Evolutionary conservation across 768 basidiomycete species (phyloP), one percentile per base, ranked within the genome.

Genomic region (Leccinellum luteum): DNA sequence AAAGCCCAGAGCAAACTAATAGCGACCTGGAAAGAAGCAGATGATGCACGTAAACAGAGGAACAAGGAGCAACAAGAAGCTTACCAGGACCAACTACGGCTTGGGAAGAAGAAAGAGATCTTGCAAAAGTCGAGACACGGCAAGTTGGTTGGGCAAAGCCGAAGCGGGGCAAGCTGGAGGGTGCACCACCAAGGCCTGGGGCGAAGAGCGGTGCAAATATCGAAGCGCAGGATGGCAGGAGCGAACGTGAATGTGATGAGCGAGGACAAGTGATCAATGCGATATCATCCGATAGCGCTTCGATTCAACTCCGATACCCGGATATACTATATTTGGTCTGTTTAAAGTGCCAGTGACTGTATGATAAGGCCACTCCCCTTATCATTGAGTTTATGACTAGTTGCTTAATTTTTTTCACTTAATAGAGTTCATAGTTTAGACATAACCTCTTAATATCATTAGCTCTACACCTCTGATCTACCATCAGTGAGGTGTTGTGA

Each of bases 1-100:
- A 51, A 54, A 35, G 51, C 25, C 8, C 12, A 19, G n/a, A n/a
- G 10, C 3, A n/a, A 53, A 30, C 25, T 41, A 1, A 41, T 69
- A 52, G 58, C 47, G 27, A 48, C 51, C 28, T 71, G 70, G 66
- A 66, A 60, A 48, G 44, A 49, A 14, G 53, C 32, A 21, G 66
- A 72, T 13, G 52, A 57, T 25, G 54, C 30, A 32, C 25, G 51
- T 27, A 47, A 54, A 13, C 30, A 54, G 32, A n/a, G 52, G 5
- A 53, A 54, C 23, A 47, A 47, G 17, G 43, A 54, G 31, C 6
- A 5, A 8, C 30, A 23, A 34, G 32, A 51, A 4, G 49, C 32
- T 21, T 23, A 54, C 19, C 19, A 47, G 21, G 49, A 51, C 31
- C 6, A 32, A 9, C 19, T 54, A 23, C 4, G 8, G 12, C 8